A percentile compares a stretch with the other conserved stretches of the same genome.
These are phyloP conservation scores for Lichenothelia convexa DNA, from an alignment of 495 filamentous ascomycete genomes.

Conservation along the genomic window DNA sequence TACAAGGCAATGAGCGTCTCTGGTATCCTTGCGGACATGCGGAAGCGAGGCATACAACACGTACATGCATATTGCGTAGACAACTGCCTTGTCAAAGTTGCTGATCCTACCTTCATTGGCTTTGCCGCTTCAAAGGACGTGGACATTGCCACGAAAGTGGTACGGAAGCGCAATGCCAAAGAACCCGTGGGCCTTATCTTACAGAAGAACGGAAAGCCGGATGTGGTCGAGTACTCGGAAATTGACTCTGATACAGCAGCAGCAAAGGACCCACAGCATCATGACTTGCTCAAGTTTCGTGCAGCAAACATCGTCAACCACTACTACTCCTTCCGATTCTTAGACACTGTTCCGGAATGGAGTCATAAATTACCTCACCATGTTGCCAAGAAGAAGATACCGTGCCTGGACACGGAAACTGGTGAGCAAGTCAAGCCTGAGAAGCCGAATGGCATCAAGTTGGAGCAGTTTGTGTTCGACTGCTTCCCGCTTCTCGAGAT, in stretches of 20 bases:
- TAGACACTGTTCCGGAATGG: slow-evolving; percentile 78
- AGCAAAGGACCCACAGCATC: slow-evolving; percentile 70
- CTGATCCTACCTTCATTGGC: slow-evolving; percentile 88
- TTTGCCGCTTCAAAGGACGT: slow-evolving; percentile 78
- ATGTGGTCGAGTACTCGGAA: slow-evolving; percentile 98
- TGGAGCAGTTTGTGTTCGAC: slow-evolving; percentile 99
- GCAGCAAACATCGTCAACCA: slow-evolving; percentile 99
- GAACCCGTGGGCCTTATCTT: slow-evolving; percentile 94
- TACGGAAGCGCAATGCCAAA: slow-evolving; percentile 91
- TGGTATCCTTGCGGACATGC: slow-evolving; percentile 75
- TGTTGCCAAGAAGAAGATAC: slow-evolving; percentile 96
- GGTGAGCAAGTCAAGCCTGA: slow-evolving; percentile 71
- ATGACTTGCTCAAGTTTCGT: slow-evolving; percentile 75
- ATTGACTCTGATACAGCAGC: slow-evolving; percentile 77
- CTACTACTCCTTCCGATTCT: slow-evolving; percentile 91
- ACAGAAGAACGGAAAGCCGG: slow-evolving; percentile 85
- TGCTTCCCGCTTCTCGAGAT: slow-evolving; percentile 83
- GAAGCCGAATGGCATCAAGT: slow-evolving; percentile 94
- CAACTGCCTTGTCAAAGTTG: slow-evolving; percentile 96
- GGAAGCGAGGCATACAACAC: slow-evolving; percentile 75
- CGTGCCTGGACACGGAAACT: slow-evolving; percentile 53
- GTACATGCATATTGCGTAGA: slow-evolving; percentile 97
- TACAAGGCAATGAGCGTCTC: slow-evolving; percentile 79
- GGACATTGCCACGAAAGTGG: slow-evolving; percentile 95
- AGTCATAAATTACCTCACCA: slow-evolving; percentile 79